Percentiles rank a stretch among this genome's conserved stretches.
phyloP scores from a whole-genome alignment of 108 stramenopile species.

The Schizochytrium sp. region DNA sequence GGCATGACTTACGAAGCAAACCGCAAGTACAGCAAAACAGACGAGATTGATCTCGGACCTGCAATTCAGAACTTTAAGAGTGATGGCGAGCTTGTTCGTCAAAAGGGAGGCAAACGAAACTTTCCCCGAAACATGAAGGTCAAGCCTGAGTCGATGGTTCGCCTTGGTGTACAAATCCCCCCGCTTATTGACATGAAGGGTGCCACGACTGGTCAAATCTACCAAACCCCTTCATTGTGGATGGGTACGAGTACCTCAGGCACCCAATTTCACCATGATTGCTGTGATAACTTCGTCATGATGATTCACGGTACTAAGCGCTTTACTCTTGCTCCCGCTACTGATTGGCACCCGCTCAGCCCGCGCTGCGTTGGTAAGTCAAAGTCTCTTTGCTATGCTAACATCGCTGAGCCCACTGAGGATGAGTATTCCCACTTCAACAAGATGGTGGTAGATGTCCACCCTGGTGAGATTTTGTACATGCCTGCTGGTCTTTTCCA shows the following conservation, averaged over 20 bases:
- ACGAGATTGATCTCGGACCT: slow-evolving; percentile 52
- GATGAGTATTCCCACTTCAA: slow-evolving; percentile 38
- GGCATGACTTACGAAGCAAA: not conserved
- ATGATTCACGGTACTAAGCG: slow-evolving; percentile 60
- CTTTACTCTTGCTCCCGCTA: slow-evolving; percentile 44
- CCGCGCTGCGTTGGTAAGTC: slow-evolving; percentile 53
- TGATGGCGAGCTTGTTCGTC: slow-evolving; percentile 47
- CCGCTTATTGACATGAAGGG: slow-evolving; percentile 52
- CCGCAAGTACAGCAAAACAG: slow-evolving; percentile 32
- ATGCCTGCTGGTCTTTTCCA: slow-evolving; percentile 53
- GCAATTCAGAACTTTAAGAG: slow-evolving; percentile 18
- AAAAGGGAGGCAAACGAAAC: slow-evolving; percentile 46
- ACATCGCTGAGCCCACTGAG: slow-evolving; percentile 52
- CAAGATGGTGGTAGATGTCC: slow-evolving; percentile 55
- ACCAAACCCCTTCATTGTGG: slow-evolving; percentile 35
- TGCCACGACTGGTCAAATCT: not conserved
- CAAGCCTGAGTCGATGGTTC: slow-evolving; percentile 51
- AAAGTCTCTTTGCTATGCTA: slow-evolving; percentile 53
- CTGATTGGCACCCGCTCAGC: not conserved
- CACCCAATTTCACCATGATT: slow-evolving; percentile 44
- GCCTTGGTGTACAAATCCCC: slow-evolving; percentile 41
- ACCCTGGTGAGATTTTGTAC: slow-evolving; percentile 50
- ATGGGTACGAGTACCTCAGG: slow-evolving; percentile 51
- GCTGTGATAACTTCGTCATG: slow-evolving; percentile 58
- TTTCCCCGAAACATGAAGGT: slow-evolving; percentile 61